Conservation (phyloP, 345 rosid genomes). For the Passiflora organensis region DNA sequence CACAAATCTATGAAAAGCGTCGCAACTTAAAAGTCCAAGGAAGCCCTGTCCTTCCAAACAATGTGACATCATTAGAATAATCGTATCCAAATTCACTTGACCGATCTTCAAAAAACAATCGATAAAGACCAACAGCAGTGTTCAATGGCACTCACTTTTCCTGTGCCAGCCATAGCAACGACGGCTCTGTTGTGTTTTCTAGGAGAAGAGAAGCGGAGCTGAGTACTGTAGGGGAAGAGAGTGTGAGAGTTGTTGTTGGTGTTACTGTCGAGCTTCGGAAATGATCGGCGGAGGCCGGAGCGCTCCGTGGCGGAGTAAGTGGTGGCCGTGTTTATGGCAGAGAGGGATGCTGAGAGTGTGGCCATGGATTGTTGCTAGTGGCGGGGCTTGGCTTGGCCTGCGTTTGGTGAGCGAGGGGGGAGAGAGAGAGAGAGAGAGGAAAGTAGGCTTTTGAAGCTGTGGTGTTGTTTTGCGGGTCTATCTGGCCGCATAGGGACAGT, state of each 20-base stretch:
- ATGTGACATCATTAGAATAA: not conserved
- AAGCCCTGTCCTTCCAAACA: not conserved
- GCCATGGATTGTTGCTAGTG: too few relatives aligned
- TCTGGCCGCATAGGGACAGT: conserved; percentile 3
- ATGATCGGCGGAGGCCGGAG: conserved; percentile 50
- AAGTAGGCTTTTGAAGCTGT: not conserved
- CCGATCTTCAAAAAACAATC: too few relatives aligned
- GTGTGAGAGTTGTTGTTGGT: conserved; percentile 19
- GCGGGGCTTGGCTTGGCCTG: not conserved
- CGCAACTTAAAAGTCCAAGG: too few relatives aligned
- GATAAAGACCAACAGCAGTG: too few relatives aligned
- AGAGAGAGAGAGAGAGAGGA: not conserved
- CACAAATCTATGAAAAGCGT: not conserved
- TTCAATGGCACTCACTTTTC: conserved; percentile 46
- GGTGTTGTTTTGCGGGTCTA: conserved; percentile 6
- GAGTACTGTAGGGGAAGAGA: conserved; percentile 40
- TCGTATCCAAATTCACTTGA: too few relatives aligned
- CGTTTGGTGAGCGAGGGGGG: not conserved
- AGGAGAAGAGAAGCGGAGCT: conserved; percentile 46
- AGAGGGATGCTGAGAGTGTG: too few relatives aligned
- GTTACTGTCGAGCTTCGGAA: conserved; percentile 35
- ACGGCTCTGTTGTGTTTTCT: conserved; percentile 50
- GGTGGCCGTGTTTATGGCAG: not conserved
- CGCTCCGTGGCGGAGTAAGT: conserved; percentile 34
- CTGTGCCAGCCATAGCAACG: conserved; percentile 86